Base-by-base conservation (phyloP, 306 rosid genomes). In the Vachellia pachyceras region DNA sequence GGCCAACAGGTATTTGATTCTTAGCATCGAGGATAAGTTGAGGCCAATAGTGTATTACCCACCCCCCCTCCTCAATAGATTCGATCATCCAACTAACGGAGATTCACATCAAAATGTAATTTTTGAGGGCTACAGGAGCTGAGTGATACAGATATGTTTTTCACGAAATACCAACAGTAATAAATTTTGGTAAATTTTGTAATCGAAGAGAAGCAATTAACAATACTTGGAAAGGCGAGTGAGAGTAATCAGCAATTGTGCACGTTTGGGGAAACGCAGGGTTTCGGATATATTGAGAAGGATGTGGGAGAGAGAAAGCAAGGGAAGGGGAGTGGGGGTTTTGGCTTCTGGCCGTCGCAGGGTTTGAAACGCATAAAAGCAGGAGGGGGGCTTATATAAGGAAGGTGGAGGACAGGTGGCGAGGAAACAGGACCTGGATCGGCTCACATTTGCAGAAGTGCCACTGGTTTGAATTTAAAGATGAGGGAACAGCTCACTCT, bases 401-500 rank as follows among this genome's bases (percentile, higher is more conserved):
- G n/a, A 5, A 3, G 47, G 67, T 7, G 78, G 35, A 39, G 35
- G 39, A 75, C 35, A 13, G 66, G 64, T 6, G 2, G 52, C 20
- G 55, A 23, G 40, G 25, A 3, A 72, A 76, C 33, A 49, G 69
- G 89, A 79, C 88, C 45, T 84, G 88, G 90, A 90, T 90, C 90
- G 85, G 87, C 15, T 3, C 2, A 5, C 5, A 74, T 73, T 90
- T 88, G 41, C 90, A 84, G 10, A 44, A 83, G 13, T 82, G 82
- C 90, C 94, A 85, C 80, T 63, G 0, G 5, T 88, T 90, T 90
- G 92, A 88, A 88, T 84, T 88, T 80, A 64, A 85, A 88, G 87
- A 39, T 84, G 92, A 80, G 87, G 85, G 87, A 73, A 86, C 85
- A 72, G 10, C 75, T 35, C 41, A 7, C 40, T 79, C 77, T 82